A percentile compares a stretch with the other conserved stretches of the same genome.
These are phyloP conservation scores for Globisporangium heterothallicum DNA, from an alignment of 352 stramenopile genomes.

Conservation along the genomic window DNA sequence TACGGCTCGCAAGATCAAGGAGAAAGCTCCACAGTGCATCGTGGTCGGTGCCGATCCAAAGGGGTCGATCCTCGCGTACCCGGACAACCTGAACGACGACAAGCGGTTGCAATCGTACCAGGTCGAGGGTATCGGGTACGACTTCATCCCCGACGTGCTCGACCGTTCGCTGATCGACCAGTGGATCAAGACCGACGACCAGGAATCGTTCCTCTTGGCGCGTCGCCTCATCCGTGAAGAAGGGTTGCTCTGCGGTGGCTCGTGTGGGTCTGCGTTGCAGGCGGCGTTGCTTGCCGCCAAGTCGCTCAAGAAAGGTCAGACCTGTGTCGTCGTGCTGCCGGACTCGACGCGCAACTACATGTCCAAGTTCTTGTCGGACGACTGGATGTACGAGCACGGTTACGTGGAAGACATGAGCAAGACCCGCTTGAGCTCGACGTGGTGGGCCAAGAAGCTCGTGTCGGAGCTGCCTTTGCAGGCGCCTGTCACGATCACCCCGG, in stretches of 20 bases:
- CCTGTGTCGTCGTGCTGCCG: constrained; percentile 92
- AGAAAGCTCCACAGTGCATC: constrained; percentile 78
- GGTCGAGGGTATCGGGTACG: constrained; percentile 96
- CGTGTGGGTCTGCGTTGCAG: constrained; percentile 84
- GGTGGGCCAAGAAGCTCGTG: constrained; percentile 90
- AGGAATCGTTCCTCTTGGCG: constrained; percentile 93
- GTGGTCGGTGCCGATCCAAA: constrained; percentile 89
- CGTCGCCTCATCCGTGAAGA: constrained; percentile 92
- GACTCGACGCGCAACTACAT: constrained; percentile 98
- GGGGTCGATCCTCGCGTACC: constrained; percentile 90
- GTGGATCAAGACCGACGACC: constrained; percentile 94
- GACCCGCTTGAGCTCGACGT: constrained; percentile 78
- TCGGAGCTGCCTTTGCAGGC: constrained; percentile 66
- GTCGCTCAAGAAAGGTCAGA: constrained; percentile 79
- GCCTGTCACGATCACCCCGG: constrained; percentile 83
- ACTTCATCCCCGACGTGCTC: constrained; percentile 94
- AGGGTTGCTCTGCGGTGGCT: constrained; percentile 92
- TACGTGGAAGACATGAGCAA: constrained; percentile 67
- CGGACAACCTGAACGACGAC: constrained; percentile 90
- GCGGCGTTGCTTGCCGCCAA: constrained; percentile 78
- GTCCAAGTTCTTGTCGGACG: constrained; percentile 94
- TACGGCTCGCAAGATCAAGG: constrained; percentile 91
- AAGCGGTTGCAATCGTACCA: constrained; percentile 85
- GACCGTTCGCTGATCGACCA: constrained; percentile 88
- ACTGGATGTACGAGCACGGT: constrained; percentile 89